A percentile compares a stretch with the other conserved stretches of the same genome.
Evolutionary conservation across 129 eudicot species (phyloP).

Genomic region (Apium graveolens): DNA sequence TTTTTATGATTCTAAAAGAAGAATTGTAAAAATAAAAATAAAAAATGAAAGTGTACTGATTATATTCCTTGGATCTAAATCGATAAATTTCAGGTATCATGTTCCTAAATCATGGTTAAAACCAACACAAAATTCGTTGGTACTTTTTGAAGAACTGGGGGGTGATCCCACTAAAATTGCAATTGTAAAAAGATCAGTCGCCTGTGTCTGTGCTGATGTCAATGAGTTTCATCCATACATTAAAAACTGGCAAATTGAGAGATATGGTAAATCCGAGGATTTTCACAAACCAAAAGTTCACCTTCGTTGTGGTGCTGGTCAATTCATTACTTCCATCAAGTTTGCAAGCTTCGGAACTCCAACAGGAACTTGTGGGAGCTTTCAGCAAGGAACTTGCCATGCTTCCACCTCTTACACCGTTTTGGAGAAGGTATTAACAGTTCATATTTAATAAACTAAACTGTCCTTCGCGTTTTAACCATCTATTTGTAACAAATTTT

Average conservation of each 20-base stretch:
- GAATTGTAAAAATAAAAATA: too few species aligned
- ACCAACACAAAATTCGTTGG: conserved; percentile 46
- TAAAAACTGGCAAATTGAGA: conserved; percentile 35
- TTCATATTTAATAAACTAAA: neutral
- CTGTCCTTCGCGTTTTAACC: neutral
- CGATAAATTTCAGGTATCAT: conserved; percentile 41
- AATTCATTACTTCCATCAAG: conserved; percentile 34
- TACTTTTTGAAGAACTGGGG: conserved; percentile 58
- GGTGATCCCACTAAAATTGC: conserved; percentile 52
- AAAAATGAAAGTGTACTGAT: neutral
- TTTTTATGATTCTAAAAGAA: neutral
- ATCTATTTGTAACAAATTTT: neutral
- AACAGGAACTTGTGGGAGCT: conserved; percentile 46
- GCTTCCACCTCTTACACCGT: conserved; percentile 30
- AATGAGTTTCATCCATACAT: conserved; percentile 35
- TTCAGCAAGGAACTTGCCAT: conserved; percentile 46
- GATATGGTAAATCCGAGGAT: conserved; percentile 34
- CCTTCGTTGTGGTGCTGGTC: conserved; percentile 35
- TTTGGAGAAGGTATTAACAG: conserved; percentile 26
- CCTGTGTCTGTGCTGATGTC: conserved; percentile 38
- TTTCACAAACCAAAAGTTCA: conserved; percentile 39
- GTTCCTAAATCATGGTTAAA: conserved; percentile 70
- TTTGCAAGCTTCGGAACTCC: conserved; percentile 64
- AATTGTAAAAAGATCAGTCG: conserved; percentile 40
- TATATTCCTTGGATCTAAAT: neutral